A percentile compares a stretch with the other conserved stretches of the same genome.
These are phyloP conservation scores for Zygnema circumcarinatum DNA, from an alignment of 139 green algal genomes.

Conservation along the genomic window DNA sequence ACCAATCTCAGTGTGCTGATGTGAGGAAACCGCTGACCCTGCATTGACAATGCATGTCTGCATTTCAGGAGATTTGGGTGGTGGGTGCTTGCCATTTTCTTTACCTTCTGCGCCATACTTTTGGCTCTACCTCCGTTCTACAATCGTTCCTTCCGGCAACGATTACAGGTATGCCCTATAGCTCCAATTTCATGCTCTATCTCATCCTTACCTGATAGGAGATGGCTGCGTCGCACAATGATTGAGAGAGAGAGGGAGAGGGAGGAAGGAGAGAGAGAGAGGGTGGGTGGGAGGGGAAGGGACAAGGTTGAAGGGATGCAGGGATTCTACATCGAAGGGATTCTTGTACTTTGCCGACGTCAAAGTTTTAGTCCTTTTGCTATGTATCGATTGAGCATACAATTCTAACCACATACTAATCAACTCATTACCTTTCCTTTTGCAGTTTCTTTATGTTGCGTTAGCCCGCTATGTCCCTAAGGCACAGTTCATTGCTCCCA, in stretches of 20 bases:
- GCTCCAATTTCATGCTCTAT: neutral
- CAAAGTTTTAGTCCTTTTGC: neutral
- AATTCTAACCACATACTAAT: neutral
- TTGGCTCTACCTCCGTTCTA: conserved; percentile 11
- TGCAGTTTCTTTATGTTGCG: conserved; percentile 40
- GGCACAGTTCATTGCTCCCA: conserved; percentile 36
- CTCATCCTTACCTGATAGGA: neutral
- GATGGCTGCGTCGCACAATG: neutral
- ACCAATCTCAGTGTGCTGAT: neutral
- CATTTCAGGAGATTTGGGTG: conserved; percentile 8
- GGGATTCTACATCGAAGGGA: neutral
- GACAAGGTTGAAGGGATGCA: neutral
- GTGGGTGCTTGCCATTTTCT: neutral
- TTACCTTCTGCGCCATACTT: conserved; percentile 1
- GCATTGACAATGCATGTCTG: neutral
- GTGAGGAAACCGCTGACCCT: neutral
- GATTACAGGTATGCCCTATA: neutral
- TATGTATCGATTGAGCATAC: neutral
- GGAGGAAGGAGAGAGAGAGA: neutral
- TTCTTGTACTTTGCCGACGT: neutral
- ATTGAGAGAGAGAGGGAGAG: neutral
- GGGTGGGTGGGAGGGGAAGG: neutral
- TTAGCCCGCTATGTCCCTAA: conserved; percentile 44
- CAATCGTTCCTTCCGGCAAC: neutral
- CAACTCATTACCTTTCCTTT: neutral